Base-by-base conservation (phyloP, 2,329 filamentous ascomycete species). In the Magnaporthiopsis incrustans region DNA sequence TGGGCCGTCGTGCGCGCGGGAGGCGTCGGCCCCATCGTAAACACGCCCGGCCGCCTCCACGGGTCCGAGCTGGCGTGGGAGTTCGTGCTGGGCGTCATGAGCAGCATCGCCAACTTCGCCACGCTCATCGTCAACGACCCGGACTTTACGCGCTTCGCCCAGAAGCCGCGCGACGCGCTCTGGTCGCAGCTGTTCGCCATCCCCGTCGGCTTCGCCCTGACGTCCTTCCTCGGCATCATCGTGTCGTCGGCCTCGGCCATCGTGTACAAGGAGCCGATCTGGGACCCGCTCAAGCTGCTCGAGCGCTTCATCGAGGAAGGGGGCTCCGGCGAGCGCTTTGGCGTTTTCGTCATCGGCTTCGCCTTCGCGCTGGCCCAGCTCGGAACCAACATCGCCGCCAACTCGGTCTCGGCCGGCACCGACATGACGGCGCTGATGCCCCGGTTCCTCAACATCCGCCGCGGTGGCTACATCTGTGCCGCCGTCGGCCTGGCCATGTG, bases 81-180 rank as follows among this genome's bases (percentile, higher is more conserved):
- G 30, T 87, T 97, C 65, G 84, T 97, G 66, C 89, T 88, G 66
- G 91, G 91, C 53, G 88, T 96, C 76, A 96, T 97, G 92, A 88
- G 84, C 30, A 88, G 90, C 4, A 92, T 97, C 68, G 90, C 91
- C 70, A 97, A 97, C 77, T 97, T 97, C 72, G 90, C 92, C 1
- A 92, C 92, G 0, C 82, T 97, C 44, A 95, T 97, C 69, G 83
- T 89, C 66, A 88, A 96, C 73, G 88, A 91, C 68, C 90, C 90
- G 0, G 92, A 96, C 72, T 97, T 96, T 74, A 81, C 90, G 26
- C 89, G 93, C 73, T 97, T 97, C 71, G 90, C 92, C 3, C 78
- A 79, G 26, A 91, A 88, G 72, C 91, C 91, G 1, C 82, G 78
- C 25, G 90, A 95, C 72, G 90, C 91, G 0, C 72, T 96, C 8